A percentile compares a stretch with the other conserved stretches of the same genome.
phyloP scores from a whole-genome alignment of 140 eudicot species.

The Erigeron philadelphicus region DNA sequence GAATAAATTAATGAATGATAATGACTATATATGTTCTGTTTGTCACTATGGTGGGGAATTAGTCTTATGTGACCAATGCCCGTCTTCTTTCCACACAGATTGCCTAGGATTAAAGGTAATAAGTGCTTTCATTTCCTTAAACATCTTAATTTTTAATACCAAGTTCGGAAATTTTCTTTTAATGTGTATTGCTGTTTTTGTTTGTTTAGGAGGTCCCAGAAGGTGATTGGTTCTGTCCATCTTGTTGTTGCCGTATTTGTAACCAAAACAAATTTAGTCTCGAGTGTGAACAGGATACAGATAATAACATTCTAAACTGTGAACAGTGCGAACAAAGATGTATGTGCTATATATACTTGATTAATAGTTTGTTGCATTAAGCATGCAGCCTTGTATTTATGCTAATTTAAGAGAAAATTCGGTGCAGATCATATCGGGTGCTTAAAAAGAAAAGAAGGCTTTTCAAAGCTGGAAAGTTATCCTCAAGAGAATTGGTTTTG shows the following conservation, averaged over 20 bases:
- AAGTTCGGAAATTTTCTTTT: slow-evolving; percentile 6
- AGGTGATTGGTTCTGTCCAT: slow-evolving; percentile 91
- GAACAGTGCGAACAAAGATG: slow-evolving; percentile 70
- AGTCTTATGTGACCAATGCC: slow-evolving; percentile 74
- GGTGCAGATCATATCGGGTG: slow-evolving; percentile 65
- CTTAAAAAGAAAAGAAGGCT: slow-evolving; percentile 37
- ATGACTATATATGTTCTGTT: slow-evolving; percentile 70
- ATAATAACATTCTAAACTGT: slow-evolving; percentile 39
- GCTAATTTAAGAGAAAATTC: slow-evolving; percentile 17
- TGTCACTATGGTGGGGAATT: slow-evolving; percentile 73
- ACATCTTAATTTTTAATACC: not conserved
- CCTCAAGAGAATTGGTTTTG: slow-evolving; percentile 67
- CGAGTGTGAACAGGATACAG: slow-evolving; percentile 28
- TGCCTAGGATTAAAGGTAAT: slow-evolving; percentile 49
- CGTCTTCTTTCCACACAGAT: slow-evolving; percentile 71
- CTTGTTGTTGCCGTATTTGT: slow-evolving; percentile 78
- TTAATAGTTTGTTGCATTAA: slow-evolving; percentile 6
- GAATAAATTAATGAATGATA: slow-evolving; percentile 36
- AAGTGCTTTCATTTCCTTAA: not conserved
- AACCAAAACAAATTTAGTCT: slow-evolving; percentile 34
- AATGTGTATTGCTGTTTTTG: slow-evolving; percentile 11
- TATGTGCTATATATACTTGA: slow-evolving; percentile 23
- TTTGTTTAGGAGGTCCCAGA: slow-evolving; percentile 63
- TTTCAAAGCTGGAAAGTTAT: slow-evolving; percentile 21
- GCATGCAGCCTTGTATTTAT: not conserved